Evolutionary conservation across 179 eudicot genomes (phyloP).

Genomic region (Heliamphora pulchella): DNA sequence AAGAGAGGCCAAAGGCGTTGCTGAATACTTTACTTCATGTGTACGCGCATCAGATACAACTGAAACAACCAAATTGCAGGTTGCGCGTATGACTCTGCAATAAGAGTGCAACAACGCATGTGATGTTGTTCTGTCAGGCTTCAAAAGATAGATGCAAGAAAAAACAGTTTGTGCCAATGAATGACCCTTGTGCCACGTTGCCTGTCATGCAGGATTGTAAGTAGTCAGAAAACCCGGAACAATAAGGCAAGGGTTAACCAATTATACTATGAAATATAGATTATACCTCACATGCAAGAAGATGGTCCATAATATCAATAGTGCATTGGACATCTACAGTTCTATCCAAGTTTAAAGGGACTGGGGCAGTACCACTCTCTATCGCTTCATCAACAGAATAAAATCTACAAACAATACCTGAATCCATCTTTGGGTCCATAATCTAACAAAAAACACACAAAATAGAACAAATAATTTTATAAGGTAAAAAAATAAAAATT

Average conservation of each 20-base stretch:
- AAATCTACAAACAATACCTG: conserved; percentile 79
- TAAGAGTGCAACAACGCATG: conserved; percentile 81
- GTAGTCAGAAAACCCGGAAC: not conserved
- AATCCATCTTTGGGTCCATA: conserved; percentile 99
- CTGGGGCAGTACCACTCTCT: conserved; percentile 89
- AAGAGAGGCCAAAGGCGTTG: conserved; percentile 29
- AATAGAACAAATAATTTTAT: conserved; percentile 4
- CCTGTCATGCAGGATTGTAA: conserved; percentile 51
- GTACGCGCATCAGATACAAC: conserved; percentile 91
- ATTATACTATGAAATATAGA: conserved; percentile 11
- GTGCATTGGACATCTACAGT: conserved; percentile 56
- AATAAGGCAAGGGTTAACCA: not conserved
- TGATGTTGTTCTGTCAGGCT: conserved; percentile 78
- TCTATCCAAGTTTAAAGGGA: conserved; percentile 74
- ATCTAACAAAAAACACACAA: conserved; percentile 37
- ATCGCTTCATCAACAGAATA: conserved; percentile 92
- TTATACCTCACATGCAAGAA: conserved; percentile 89
- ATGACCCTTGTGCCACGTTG: conserved; percentile 99
- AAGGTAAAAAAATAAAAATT: conserved; percentile 3
- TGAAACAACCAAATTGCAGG: conserved; percentile 79
- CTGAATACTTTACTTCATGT: conserved; percentile 88
- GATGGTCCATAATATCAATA: conserved; percentile 90
- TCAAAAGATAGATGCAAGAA: conserved; percentile 84
- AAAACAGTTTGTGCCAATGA: conserved; percentile 88
- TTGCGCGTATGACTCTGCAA: conserved; percentile 69